phyloP scores from a whole-genome alignment of 2,329 filamentous ascomycete genomes.

The Tolypocladium cylindrosporum region DNA sequence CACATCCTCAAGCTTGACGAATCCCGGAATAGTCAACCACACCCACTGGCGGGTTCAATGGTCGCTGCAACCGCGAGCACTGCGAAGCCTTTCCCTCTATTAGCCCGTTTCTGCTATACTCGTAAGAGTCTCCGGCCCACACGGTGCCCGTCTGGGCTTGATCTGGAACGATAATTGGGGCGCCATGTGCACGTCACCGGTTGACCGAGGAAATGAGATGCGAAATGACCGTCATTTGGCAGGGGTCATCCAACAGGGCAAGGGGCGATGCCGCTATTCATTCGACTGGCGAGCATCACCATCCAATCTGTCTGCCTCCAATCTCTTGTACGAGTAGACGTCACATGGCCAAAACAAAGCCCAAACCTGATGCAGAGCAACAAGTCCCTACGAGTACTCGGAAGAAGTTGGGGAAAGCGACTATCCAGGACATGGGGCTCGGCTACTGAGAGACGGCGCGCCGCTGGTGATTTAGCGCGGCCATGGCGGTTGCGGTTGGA shows the following conservation, averaged over 20 bases:
- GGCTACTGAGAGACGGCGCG: not conserved
- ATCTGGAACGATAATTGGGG: not conserved
- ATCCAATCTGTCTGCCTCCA: not conserved
- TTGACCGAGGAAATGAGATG: constrained; percentile 8
- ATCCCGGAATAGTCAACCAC: not conserved
- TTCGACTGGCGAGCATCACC: not conserved
- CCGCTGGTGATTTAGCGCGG: not conserved
- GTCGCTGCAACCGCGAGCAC: not conserved
- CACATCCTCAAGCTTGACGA: not conserved
- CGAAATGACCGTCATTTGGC: constrained; percentile 5
- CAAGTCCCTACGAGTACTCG: not conserved
- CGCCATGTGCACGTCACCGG: constrained; percentile 1
- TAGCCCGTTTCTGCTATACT: not conserved
- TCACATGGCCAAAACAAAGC: not conserved
- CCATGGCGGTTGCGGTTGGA: not conserved
- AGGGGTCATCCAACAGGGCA: not conserved
- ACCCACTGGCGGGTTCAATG: not conserved
- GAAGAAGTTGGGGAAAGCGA: not conserved
- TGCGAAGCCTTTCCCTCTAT: not conserved
- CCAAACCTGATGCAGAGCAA: not conserved
- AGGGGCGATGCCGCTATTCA: not conserved
- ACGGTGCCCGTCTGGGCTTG: not conserved
- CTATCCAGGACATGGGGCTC: not conserved
- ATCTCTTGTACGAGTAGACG: not conserved
- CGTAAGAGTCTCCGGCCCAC: not conserved